Evolutionary conservation across 257 asterid genomes (phyloP), one percentile per base, ranked within the genome.

Genomic region (Marsdenia floribunda): DNA sequence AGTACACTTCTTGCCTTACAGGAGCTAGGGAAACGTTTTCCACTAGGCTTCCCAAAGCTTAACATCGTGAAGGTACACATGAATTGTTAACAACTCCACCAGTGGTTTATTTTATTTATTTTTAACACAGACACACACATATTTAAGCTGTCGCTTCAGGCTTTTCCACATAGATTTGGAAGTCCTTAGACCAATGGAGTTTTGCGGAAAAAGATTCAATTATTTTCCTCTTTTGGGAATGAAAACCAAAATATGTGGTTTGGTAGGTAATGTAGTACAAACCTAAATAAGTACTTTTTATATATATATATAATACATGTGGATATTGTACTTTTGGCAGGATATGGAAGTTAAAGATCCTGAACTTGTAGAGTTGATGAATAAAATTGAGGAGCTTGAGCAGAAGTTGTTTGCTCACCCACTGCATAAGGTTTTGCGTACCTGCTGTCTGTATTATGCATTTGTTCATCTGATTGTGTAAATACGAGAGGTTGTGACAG

Each of bases 21-120:
- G 72, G 97, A 86, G 88, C 97, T 95, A 75, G 97, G 87, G 76
- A 92, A 88, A 69, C 97, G 98, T 73, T 95, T 90, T 76, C 96
- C 93, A 1, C 87, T 88, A 78, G 98, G 99, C 81, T 87, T 92
- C 73, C 99, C 98, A 2, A 95, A 95, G 85, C 96, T 95, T 75
- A 88, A 89, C 83, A 96, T 96, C 71, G 88, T 88, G 72, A 88
- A 92, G 98, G 99, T 90, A 83, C 71, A 79, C 38, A 38, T 68
- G 72, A 59, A 40, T 54, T 12, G 12, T 16, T 52, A 18, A 42
- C 24, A 37, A 67, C 55, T 44, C 33, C 42, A 53, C 53, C 4
- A 52, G 38, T n/a, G 24, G 66, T n/a, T 55, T 55, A 55, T n/a
- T 55, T 55, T 55, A 55, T 55, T 55, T 21, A 42, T 19, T 52